phyloP scores from a whole-genome alignment of 768 basidiomycete species.

The Russula earlei region DNA sequence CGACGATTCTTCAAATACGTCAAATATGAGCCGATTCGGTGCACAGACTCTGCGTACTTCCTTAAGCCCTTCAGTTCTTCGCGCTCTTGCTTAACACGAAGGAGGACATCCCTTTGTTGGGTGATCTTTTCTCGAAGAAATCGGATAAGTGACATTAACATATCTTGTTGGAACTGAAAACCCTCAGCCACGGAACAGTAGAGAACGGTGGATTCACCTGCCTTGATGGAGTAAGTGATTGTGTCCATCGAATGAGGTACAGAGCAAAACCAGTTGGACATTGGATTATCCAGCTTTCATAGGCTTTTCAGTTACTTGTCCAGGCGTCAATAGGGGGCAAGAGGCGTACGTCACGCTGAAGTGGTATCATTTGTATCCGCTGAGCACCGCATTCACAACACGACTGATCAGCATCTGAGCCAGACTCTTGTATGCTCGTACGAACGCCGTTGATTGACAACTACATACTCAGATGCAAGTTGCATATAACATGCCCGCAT shows the following conservation, averaged over 20 bases:
- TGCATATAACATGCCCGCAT: conserved; percentile 81
- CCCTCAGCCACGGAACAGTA: neutral
- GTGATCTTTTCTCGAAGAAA: conserved; percentile 50
- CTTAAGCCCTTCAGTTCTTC: conserved; percentile 40
- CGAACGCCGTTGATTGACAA: neutral
- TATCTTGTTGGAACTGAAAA: conserved; percentile 71
- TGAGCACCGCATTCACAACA: conserved; percentile 60
- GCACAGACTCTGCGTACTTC: conserved; percentile 31
- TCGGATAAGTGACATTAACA: conserved; percentile 56
- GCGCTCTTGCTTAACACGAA: conserved; percentile 42
- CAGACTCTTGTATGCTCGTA: neutral
- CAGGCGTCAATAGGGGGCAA: neutral
- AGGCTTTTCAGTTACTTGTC: neutral
- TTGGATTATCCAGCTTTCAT: conserved; percentile 63
- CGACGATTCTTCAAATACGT: conserved; percentile 35
- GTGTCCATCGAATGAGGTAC: conserved; percentile 53
- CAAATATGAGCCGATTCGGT: conserved; percentile 3
- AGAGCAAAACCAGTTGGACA: conserved; percentile 74
- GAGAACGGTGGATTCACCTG: conserved; percentile 22
- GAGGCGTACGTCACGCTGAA: conserved; percentile 58
- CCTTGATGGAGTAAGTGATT: conserved; percentile 60
- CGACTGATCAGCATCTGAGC: conserved; percentile 60
- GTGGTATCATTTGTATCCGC: conserved; percentile 57
- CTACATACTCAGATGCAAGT: conserved; percentile 67
- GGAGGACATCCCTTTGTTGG: conserved; percentile 45